Evolutionary conservation across 306 rosid genomes (phyloP).

Genomic region (Fragaria ananassa): DNA sequence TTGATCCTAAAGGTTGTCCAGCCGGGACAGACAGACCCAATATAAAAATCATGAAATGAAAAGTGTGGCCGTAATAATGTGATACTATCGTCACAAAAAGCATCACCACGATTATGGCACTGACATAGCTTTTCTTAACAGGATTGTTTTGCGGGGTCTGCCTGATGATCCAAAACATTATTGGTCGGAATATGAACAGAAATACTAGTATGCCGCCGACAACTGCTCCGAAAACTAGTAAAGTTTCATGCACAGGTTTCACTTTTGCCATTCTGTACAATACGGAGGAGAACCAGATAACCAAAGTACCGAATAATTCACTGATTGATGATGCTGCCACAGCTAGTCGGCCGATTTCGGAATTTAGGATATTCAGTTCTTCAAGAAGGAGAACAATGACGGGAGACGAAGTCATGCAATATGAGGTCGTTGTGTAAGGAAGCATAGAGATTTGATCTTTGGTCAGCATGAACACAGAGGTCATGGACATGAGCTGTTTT

Average conservation of each 20-base stretch:
- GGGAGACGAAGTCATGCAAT: slow-evolving; percentile 18
- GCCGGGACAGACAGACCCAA: slow-evolving; percentile 64
- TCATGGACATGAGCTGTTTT: neutral
- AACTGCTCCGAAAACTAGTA: neutral
- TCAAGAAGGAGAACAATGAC: slow-evolving; percentile 20
- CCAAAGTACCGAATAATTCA: slow-evolving; percentile 33
- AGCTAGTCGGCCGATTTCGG: slow-evolving; percentile 61
- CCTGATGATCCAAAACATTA: slow-evolving; percentile 50
- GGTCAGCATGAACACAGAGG: neutral
- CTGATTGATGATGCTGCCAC: slow-evolving; percentile 48
- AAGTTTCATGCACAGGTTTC: neutral
- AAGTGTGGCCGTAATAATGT: slow-evolving; percentile 11
- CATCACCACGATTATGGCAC: slow-evolving; percentile 20
- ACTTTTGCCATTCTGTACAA: neutral
- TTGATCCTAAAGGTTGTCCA: slow-evolving; percentile 66
- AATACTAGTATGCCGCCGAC: neutral
- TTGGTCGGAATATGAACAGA: slow-evolving; percentile 40
- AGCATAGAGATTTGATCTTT: neutral
- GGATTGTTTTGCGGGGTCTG: slow-evolving; percentile 61
- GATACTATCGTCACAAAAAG: slow-evolving; percentile 20
- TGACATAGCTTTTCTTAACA: slow-evolving; percentile 40
- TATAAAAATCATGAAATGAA: slow-evolving; percentile 39
- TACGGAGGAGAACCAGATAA: neutral
- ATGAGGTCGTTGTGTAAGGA: neutral
- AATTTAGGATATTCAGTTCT: slow-evolving; percentile 49